Percentiles rank a stretch among this genome's conserved stretches.
Conservation (phyloP, 75 land plant genomes). For the Pinus albicaulis region DNA sequence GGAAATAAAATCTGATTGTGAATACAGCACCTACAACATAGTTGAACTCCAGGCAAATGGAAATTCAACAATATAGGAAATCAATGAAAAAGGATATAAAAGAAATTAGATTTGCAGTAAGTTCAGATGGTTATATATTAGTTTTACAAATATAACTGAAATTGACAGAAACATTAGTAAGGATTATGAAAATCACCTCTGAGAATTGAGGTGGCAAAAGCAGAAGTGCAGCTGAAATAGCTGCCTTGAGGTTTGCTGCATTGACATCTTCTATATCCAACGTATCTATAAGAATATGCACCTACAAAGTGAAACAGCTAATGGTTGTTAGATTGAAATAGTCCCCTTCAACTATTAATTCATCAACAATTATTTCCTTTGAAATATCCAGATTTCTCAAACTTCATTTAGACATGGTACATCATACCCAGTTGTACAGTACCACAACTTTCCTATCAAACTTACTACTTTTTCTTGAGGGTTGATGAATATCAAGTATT, state of each 20-base stretch:
- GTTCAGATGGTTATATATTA: neutral
- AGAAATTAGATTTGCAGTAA: neutral
- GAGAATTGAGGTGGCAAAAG: conserved; percentile 78
- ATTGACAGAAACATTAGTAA: neutral
- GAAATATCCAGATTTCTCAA: neutral
- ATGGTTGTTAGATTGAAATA: conserved; percentile 6
- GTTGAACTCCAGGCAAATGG: neutral
- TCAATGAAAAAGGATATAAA: neutral
- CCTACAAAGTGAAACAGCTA: conserved; percentile 43
- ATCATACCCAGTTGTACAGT: neutral
- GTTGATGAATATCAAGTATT: neutral
- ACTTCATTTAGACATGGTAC: neutral
- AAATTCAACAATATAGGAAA: neutral
- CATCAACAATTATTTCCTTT: too few species aligned
- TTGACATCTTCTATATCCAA: conserved; percentile 57
- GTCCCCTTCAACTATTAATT: neutral
- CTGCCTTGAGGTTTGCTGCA: conserved; percentile 64
- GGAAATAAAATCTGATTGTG: neutral
- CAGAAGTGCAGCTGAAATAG: conserved; percentile 77
- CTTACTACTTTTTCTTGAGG: neutral
- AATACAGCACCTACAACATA: neutral
- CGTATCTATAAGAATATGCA: conserved; percentile 63
- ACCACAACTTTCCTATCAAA: neutral
- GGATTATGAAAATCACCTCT: conserved; percentile 51
- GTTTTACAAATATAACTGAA: neutral